Evolutionary conservation across 225 moss, liverwort and hornwort species (phyloP), one percentile per base, ranked within the genome.

Genomic region (Antitrichia curtipendula): DNA sequence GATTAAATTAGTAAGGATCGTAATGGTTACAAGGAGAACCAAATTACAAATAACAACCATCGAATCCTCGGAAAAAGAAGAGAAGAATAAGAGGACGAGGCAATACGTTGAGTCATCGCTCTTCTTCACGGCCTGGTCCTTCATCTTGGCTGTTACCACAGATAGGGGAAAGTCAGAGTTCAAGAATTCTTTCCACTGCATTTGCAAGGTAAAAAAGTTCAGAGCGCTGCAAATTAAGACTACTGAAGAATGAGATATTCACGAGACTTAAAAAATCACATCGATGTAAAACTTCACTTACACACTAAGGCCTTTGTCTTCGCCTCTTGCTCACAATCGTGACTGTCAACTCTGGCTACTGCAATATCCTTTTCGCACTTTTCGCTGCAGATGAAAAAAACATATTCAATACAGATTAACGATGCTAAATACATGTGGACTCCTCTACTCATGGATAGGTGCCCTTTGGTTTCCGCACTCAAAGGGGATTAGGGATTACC

Each of bases 291-390:
- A 75, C 0, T 15, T 40, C 11, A 88, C 92, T 84, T 89, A 94
- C 92, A 84, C 52, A 91, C 80, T 77, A 91, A 65, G 13, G 92
- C 91, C 85, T 91, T 91, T 5, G 90, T 92, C 84, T 89, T 91
- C 27, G 88, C 88, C 73, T 91, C 94, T 84, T 64, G 84, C 88
- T 91, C 89, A 85, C 94, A 94, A 47, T 94, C 91, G 91, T 94
- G 94, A 69, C 85, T 91, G 17, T 92, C 90, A 53, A 92, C 52
- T 49, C 90, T 89, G 60, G 94, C 94, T 10, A 82, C 91, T 27
- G 92, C 91, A 70, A 94, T 89, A 58, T 94, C 91, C 84, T 84
- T 78, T 6, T 91, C 87, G 84, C 94, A 92, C 85, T 91, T 91
- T n/a, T 84, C 87, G 70, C 92, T 92, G 89, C 88, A 84, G 38